Percentiles rank a stretch among this genome's conserved stretches.
phyloP scores from a whole-genome alignment of 2,329 filamentous ascomycete species.

The Pseudogymnoascus sp. region DNA sequence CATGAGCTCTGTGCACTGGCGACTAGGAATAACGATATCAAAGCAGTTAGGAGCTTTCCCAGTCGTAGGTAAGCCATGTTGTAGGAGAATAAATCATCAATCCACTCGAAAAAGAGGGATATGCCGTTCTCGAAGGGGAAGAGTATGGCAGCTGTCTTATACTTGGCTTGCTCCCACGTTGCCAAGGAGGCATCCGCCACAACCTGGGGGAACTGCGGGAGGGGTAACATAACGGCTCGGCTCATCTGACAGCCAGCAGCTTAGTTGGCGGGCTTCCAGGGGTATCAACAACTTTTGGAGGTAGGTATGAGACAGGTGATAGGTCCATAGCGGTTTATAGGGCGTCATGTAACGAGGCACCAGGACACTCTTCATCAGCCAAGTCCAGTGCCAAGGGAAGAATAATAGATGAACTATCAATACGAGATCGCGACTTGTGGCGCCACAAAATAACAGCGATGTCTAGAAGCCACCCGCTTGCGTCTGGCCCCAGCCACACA shows the following conservation, averaged over 20 bases:
- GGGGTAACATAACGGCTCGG: neutral
- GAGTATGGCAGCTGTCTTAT: conserved; percentile 1
- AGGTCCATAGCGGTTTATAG: neutral
- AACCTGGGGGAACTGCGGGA: neutral
- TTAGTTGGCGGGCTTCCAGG: neutral
- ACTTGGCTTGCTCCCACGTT: neutral
- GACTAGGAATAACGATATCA: neutral
- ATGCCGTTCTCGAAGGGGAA: neutral
- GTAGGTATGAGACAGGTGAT: neutral
- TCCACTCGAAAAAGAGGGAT: conserved; percentile 3
- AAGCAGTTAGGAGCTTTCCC: neutral
- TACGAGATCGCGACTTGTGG: neutral
- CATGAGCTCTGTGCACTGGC: neutral
- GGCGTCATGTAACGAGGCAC: neutral
- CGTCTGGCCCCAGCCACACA: neutral
- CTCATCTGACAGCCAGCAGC: neutral
- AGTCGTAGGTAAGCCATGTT: neutral
- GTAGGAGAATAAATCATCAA: neutral
- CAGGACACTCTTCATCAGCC: neutral
- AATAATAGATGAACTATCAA: neutral
- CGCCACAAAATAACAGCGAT: neutral
- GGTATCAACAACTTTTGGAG: neutral
- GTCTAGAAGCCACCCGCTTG: neutral
- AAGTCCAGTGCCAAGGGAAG: neutral
- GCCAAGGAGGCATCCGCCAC: neutral